Percentiles rank a stretch among this genome's conserved stretches.
Conservation (phyloP, 2,329 filamentous ascomycete genomes). For the Diplodia scrobiculata region DNA sequence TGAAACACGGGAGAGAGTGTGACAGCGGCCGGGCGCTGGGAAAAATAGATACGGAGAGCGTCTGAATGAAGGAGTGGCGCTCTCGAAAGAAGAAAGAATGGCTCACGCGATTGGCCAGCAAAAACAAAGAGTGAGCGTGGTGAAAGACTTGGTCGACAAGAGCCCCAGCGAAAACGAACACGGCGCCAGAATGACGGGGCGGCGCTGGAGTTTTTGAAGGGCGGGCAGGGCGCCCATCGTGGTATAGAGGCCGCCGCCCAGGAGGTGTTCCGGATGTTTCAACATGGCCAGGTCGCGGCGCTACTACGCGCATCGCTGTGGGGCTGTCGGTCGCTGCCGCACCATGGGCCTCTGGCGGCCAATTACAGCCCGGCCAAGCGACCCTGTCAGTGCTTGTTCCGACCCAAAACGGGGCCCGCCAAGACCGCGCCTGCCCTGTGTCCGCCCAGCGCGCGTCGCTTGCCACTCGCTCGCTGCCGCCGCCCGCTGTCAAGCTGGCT, state of each 20-base stretch:
- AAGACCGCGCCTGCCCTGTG: slow-evolving; percentile 9
- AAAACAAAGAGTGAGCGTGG: slow-evolving; percentile 17
- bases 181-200: not conserved
- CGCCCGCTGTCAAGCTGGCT: slow-evolving; percentile 10
- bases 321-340: slow-evolving; percentile 12
- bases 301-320: slow-evolving; percentile 17
- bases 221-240: not conserved
- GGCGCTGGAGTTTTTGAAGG: slow-evolving; percentile 23
- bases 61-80: slow-evolving; percentile 17
- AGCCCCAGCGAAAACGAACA: slow-evolving; percentile 10
- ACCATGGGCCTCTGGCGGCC: slow-evolving; percentile 1
- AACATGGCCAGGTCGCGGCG: slow-evolving; percentile 22
- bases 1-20: slow-evolving; percentile 8
- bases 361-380: slow-evolving; percentile 5
- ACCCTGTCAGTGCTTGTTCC: no score
- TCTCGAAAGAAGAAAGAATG: slow-evolving; percentile 1
- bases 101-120: slow-evolving; percentile 20
- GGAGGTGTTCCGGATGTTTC: slow-evolving; percentile 25
- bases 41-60: not conserved
- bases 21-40: slow-evolving; percentile 15
- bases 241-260: slow-evolving; percentile 10
- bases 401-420: not conserved
- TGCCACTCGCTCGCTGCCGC: slow-evolving; percentile 18
- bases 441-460: not conserved
- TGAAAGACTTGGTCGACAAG: slow-evolving; percentile 17